A percentile compares a stretch with the other conserved stretches of the same genome.
Conservation (phyloP, 176 grass and related monocot species). For the Hordeum marinum region DNA sequence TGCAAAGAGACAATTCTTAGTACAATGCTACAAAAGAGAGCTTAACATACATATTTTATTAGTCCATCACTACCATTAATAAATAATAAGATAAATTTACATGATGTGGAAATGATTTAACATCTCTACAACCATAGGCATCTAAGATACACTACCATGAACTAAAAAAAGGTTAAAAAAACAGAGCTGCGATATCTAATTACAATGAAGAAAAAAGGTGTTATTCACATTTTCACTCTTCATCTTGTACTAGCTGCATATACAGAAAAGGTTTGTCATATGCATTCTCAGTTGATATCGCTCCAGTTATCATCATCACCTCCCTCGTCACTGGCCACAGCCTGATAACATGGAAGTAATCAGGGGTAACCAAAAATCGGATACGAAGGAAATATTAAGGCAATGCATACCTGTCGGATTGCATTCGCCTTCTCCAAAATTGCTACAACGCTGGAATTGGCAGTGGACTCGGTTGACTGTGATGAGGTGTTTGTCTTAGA, state of each 20-base stretch:
- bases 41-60: slow-evolving; percentile 53
- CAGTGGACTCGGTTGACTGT: slow-evolving; percentile 43
- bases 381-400: neutral
- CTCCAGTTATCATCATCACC: slow-evolving; percentile 98
- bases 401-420: slow-evolving; percentile 79
- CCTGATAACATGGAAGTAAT: slow-evolving; percentile 53
- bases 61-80: slow-evolving; percentile 53
- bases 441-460: slow-evolving; percentile 69
- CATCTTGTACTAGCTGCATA: slow-evolving; percentile 42
- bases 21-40: slow-evolving; percentile 16
- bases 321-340: slow-evolving; percentile 87
- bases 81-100: slow-evolving; percentile 69
- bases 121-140: slow-evolving; percentile 40
- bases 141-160: slow-evolving; percentile 40
- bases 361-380: neutral
- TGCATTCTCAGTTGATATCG: slow-evolving; percentile 47
- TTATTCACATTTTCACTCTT: slow-evolving; percentile 73
- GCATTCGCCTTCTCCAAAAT: slow-evolving; percentile 97
- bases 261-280: slow-evolving; percentile 39
- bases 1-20: neutral
- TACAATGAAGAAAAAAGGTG: slow-evolving; percentile 66
- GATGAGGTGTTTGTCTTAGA: slow-evolving; percentile 53
- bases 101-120: slow-evolving; percentile 43
- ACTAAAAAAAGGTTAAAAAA: slow-evolving; percentile 33
- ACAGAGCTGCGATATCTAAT: slow-evolving; percentile 68